phyloP scores from a whole-genome alignment of 805 yeast genomes.

The Metahyphopichia silvanorum region DNA sequence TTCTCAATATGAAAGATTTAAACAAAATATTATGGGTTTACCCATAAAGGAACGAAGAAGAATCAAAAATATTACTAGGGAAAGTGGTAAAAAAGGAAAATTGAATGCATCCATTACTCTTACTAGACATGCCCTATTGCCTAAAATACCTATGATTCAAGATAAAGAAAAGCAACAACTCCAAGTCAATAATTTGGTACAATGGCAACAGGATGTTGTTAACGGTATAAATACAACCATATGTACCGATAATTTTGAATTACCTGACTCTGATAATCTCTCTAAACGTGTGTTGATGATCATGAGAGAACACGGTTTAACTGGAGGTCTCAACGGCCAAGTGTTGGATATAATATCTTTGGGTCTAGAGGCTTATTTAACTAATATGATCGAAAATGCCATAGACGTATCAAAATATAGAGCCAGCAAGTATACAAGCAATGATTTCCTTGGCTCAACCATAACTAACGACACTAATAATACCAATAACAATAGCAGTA shows the following conservation, averaged over 20 bases:
- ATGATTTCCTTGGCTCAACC: constrained; percentile 29
- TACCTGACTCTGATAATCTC: constrained; percentile 76
- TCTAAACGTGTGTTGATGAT: constrained; percentile 72
- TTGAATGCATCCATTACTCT: constrained; percentile 65
- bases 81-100: constrained; percentile 75
- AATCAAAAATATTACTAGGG: constrained; percentile 77
- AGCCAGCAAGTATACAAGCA: constrained; percentile 40
- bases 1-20: constrained; percentile 75
- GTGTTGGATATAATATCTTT: constrained; percentile 72
- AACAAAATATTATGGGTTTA: constrained; percentile 81
- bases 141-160: constrained; percentile 78
- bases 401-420: constrained; percentile 69
- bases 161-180: constrained; percentile 43
- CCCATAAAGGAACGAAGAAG: constrained; percentile 83
- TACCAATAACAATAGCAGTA: constrained; percentile 3
- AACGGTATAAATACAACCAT: constrained; percentile 82
- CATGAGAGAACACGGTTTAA: constrained; percentile 84
- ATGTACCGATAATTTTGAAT: constrained; percentile 69
- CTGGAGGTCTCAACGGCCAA: constrained; percentile 74
- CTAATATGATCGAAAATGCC: constrained; percentile 67
- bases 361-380: constrained; percentile 83
- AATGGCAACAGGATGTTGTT: constrained; percentile 91
- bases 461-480: constrained; percentile 10
- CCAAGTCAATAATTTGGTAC: constrained; percentile 53
- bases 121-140: constrained; percentile 70